A percentile compares a stretch with the other conserved stretches of the same genome.
Conservation (phyloP, 75 land plant species). For the Pinus taeda region DNA sequence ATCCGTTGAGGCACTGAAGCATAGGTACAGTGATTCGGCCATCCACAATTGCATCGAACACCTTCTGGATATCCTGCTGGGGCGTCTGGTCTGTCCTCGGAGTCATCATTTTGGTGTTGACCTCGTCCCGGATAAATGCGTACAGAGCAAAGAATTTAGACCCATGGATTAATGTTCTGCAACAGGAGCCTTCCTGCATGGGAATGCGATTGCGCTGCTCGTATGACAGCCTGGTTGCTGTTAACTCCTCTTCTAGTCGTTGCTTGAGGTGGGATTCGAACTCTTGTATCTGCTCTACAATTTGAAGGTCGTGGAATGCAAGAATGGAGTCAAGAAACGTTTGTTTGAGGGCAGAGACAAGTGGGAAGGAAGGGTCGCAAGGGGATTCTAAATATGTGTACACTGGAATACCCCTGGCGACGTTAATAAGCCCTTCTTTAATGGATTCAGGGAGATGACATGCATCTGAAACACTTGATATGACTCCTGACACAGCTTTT, state of each 20-base stretch:
- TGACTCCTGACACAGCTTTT: no score
- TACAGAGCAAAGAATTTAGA: constrained; percentile 42
- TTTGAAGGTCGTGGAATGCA: no score
- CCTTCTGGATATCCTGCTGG: constrained; percentile 44
- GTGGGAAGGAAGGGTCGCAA: constrained; percentile 31
- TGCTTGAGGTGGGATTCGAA: constrained; percentile 31
- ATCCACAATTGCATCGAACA: constrained; percentile 30
- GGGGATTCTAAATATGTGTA: constrained; percentile 51
- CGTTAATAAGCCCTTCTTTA: constrained; percentile 43
- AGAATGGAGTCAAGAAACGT: not conserved
- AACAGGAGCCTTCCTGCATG: constrained; percentile 17
- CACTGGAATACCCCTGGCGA: constrained; percentile 30
- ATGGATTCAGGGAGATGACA: constrained; percentile 40
- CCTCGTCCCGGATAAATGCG: constrained; percentile 32
- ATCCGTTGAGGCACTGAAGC: constrained; percentile 36
- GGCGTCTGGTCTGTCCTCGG: constrained; percentile 34
- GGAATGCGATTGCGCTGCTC: constrained; percentile 9
- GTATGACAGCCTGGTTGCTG: constrained; percentile 11
- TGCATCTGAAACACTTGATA: constrained; percentile 17
- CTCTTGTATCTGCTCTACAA: no score
- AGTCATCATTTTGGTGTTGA: constrained; percentile 33
- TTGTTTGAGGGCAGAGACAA: constrained; percentile 28
- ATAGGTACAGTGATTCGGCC: constrained; percentile 38
- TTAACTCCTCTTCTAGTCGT: constrained; percentile 46
- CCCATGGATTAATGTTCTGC: constrained; percentile 27